Evolutionary conservation across 164 flowering plant genomes (phyloP), one percentile per base, ranked within the genome.

Genomic region (Annona cherimola): DNA sequence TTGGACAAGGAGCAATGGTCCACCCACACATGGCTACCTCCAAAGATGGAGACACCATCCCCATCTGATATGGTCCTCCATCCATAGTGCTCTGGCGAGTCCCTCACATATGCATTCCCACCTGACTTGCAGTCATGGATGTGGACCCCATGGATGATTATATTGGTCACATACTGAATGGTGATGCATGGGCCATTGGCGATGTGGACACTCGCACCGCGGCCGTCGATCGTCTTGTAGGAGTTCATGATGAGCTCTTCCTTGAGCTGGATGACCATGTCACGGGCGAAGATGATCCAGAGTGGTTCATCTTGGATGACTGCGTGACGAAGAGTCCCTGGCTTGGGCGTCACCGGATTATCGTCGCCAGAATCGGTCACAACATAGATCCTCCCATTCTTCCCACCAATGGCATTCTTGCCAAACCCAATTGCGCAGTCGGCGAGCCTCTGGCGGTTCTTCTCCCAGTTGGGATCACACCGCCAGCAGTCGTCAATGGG

Each of bases 401-500:
- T 63, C 5, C 97, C 97, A 0, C 97, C 97, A 0, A 87, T 79
- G 18, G 97, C 94, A 6, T 85, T 74, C 77, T 84, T 89, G 0
- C 97, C 97, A 50, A 92, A 92, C 82, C 97, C 97, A 1, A 87
- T 84, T 0, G 83, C 90, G 61, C 97, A 92, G 40, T 90, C 87
- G 4, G 97, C 97, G 14, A 90, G 74, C 18, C 83, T 55, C 66
- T 86, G 79, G n/a, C 97, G 88, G 78, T 89, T 86, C 39, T 77
- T 71, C n/a, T 73, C 84, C 96, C 97, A 92, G 14, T 85, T 69
- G 4, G 83, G 84, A 76, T 89, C 92, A 69, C 93, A 90, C 61
- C 97, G 77, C 97, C 97, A 92, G 84, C 97, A 90, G 70, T 89
- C 95, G 74, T 92, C 97, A 26, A 92, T 89, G 11, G 88, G 90